Evolutionary conservation across 495 filamentous ascomycete genomes (phyloP), one percentile per base, ranked within the genome.

Genomic region (Chlorociboria aeruginascens): DNA sequence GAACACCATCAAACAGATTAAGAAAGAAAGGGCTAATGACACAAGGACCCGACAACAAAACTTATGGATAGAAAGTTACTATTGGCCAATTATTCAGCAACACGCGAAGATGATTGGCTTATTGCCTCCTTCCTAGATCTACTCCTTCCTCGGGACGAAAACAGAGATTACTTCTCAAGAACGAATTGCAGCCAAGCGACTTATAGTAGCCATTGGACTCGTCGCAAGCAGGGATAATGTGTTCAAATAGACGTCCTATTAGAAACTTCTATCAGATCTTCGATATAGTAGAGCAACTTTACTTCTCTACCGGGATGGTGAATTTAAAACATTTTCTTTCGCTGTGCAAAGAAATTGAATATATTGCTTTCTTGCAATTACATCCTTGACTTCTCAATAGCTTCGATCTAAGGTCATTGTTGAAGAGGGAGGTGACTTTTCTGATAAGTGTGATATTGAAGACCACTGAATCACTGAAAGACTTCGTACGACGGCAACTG

Each of bases 1-100:
- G 29, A 35, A 36, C 32, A 37, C 32, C 34, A 50, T 54, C 16
- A 50, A 45, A 16, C 38, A 50, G 45, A 49, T 54, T 36, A 29
- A 54, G 40, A 54, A 50, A 46, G 46, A 46, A 13, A 46, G 31
- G 3, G 51, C 51, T 53, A 35, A 53, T 17, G 32, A 49, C 49
- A 47, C 46, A 45, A 49, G 40, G n/a, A 49, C 16, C 12, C 33
- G 41, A 45, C 51, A 39, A 3, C 46, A 40, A 11, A 17, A 40
- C 33, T 45, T 49, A n/a, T n/a, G n/a, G n/a, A 29, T 53, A 29
- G 46, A 49, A 49, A 53, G 34, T 17, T 54, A 50, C 30, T 54
- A 46, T 47, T 50, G 40, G 52, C 47, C 41, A 39, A 54, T 54
- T 32, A 52, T 52, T 28, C 25, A 52, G 35, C 44, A 52, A 39